A percentile compares a stretch with the other conserved stretches of the same genome.
Evolutionary conservation across 2,329 filamentous ascomycete species (phyloP).

Genomic region (Ilyonectria sp.): DNA sequence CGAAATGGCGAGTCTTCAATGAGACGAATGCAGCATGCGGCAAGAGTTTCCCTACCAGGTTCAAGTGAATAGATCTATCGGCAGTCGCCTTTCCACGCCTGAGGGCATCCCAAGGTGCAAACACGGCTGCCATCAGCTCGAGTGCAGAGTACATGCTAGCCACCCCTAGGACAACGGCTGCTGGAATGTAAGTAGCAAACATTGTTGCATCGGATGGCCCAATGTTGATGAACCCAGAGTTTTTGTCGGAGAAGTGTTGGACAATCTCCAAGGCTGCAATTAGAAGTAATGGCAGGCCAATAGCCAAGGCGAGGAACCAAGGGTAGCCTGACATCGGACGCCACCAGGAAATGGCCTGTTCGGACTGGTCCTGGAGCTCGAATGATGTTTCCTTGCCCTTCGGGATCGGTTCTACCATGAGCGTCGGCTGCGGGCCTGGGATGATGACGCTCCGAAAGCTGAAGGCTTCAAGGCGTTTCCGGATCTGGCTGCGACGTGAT

Average conservation of each 20-base stretch:
- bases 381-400: constrained; percentile 21
- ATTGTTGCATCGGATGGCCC: constrained; percentile 36
- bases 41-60: constrained; percentile 41
- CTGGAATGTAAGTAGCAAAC: constrained; percentile 50
- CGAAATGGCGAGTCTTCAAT: constrained; percentile 40
- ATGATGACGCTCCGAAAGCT: constrained; percentile 29
- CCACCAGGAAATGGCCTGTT: constrained; percentile 39
- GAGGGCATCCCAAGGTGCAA: constrained; percentile 42
- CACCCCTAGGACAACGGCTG: constrained; percentile 34
- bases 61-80: constrained; percentile 36
- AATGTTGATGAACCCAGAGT: constrained; percentile 44
- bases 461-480: constrained; percentile 24
- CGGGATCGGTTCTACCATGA: constrained; percentile 32
- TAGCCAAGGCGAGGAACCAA: constrained; percentile 45
- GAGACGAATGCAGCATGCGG: constrained; percentile 40
- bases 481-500: constrained; percentile 30
- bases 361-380: constrained; percentile 11
- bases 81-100: constrained; percentile 38
- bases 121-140: constrained; percentile 40
- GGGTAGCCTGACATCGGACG: constrained; percentile 37
- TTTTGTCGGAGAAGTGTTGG: constrained; percentile 44
- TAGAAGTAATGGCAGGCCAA: constrained; percentile 42
- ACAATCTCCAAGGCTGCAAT: constrained; percentile 42
- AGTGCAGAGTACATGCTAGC: constrained; percentile 43
- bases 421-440: constrained; percentile 18